Conservation (phyloP, 495 filamentous ascomycete species). For the Penicillium mononematosum region DNA sequence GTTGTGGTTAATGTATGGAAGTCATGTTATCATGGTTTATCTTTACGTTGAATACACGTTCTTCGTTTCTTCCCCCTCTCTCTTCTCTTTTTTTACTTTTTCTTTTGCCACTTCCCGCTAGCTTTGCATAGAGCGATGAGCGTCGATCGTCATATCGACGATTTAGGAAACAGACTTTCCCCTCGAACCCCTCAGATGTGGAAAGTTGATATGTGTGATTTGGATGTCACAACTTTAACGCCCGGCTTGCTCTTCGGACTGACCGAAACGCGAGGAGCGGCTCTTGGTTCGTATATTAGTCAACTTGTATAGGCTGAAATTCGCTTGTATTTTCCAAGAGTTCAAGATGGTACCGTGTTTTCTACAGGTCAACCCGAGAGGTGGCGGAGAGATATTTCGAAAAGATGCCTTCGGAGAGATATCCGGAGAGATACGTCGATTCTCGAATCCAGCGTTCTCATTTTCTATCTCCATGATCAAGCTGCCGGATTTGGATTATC, state of each 20-base stretch:
- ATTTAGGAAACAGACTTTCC: background rate
- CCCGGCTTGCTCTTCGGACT: background rate
- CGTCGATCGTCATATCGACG: conserved; percentile 19
- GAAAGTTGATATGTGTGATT: background rate
- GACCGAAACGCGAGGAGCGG: background rate
- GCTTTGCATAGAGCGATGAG: conserved; percentile 1
- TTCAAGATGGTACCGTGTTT: background rate
- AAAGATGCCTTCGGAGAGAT: too few relatives aligned
- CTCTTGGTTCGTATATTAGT: background rate
- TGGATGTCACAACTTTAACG: background rate
- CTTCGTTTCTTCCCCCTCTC: background rate
- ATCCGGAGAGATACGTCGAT: background rate
- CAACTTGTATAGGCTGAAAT: background rate
- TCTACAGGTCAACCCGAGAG: background rate
- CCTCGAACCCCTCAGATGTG: background rate
- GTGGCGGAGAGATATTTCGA: too few relatives aligned
- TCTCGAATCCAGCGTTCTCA: background rate
- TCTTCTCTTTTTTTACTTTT: background rate
- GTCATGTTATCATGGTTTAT: background rate
- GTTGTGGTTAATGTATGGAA: background rate
- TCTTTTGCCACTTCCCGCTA: background rate
- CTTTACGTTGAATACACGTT: background rate
- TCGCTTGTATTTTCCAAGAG: background rate
- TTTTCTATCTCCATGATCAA: background rate
- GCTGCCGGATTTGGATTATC: background rate